Evolutionary conservation across 2,329 filamentous ascomycete species (phyloP).

Genomic region (Aspergillus aculeatinus): DNA sequence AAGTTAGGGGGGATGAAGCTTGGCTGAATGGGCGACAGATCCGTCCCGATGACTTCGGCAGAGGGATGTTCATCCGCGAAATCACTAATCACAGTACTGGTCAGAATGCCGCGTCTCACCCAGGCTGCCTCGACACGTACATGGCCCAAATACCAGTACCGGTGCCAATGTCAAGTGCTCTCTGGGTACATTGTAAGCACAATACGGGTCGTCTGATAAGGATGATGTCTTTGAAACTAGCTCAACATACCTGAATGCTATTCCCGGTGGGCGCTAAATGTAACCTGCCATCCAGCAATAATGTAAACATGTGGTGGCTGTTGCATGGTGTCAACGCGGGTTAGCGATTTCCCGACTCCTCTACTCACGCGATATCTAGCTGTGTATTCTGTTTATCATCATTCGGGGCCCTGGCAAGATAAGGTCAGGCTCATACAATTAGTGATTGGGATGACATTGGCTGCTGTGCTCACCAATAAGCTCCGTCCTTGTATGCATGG

Average conservation of each 20-base stretch:
- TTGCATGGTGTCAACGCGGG: not conserved
- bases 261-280: conserved; percentile 19
- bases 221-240: not conserved
- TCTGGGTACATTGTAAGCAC: conserved; percentile 8
- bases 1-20: conserved; percentile 64
- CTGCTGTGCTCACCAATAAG: conserved; percentile 21
- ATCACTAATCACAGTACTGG: conserved; percentile 22
- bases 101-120: not conserved
- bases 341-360: not conserved
- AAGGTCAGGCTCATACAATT: not conserved
- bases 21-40: conserved; percentile 64
- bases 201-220: not conserved
- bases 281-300: conserved; percentile 25
- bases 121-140: conserved; percentile 8
- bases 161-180: conserved; percentile 26
- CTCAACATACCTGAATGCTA: conserved; percentile 17
- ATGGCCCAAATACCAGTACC: conserved; percentile 25
- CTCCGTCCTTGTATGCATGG: conserved; percentile 32
- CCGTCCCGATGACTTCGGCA: conserved; percentile 59
- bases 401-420: conserved; percentile 22
- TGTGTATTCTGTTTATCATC: conserved; percentile 27
- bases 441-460: not conserved
- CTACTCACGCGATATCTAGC: conserved; percentile 24
- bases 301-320: conserved; percentile 27
- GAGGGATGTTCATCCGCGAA: conserved; percentile 46